Evolutionary conservation across 208 protist species (phyloP), one percentile per base, ranked within the genome.

Genomic region (Zelonia costaricensis): DNA sequence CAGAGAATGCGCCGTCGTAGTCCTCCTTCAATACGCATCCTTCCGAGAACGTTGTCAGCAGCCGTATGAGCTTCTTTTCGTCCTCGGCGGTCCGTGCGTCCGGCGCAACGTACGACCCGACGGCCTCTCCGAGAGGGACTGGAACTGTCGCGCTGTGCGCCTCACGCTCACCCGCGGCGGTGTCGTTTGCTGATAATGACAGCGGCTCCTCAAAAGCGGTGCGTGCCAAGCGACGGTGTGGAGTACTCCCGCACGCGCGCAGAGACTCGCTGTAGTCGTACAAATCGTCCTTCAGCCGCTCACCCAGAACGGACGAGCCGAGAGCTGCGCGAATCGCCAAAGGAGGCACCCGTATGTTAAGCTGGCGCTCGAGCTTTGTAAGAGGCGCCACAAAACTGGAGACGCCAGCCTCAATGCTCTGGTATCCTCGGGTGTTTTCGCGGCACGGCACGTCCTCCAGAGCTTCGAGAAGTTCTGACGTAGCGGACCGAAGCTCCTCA

Each of bases 21-120:
- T 83, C 55, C 1, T 74, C 46, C 46, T 66, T 78, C 35, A 61
- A 49, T 40, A 68, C 55, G 54, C 82, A 90, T 3, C 78, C 86
- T 45, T 92, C 86, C 2, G 89, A 87, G 55, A 95, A 76, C 0
- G 81, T 92, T 28, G 86, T 95, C 8, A 92, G 57, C n/a, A 93
- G 51, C 8, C 77, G 73, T 76, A 95, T 78, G 23, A 95, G 72
- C 12, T 83, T 84, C 12, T 66, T 67, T 58, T 95, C 89, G 76
- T 95, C 89, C 13, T 44, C 48, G 18, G 82, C 69, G 6, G 86
- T 95, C 15, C 36, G 52, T 27, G 73, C 39, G 25, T 83, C 76
- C 0, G 80, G 74, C 22, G 80, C 84, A 36, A 69, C 65, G 25
- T 84, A 69, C 25, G 57, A 51, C 4, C 77, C 77, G 1, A 93